Percentiles rank a stretch among this genome's conserved stretches.
Evolutionary conservation across 2,329 filamentous ascomycete species (phyloP).

Genomic region (Alternaria novae-zelandiae): DNA sequence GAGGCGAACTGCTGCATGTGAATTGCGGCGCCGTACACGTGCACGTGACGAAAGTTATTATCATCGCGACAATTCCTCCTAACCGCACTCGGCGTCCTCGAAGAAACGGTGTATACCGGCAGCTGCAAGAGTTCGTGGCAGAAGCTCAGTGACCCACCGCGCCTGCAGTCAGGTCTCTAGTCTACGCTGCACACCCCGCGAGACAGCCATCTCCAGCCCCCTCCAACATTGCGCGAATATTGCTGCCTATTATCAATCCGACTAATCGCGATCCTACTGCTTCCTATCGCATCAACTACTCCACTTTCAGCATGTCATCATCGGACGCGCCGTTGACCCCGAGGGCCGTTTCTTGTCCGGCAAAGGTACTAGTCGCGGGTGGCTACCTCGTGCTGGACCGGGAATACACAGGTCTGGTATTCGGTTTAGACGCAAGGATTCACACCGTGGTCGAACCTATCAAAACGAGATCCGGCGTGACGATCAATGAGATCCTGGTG

Average conservation of each 20-base stretch:
- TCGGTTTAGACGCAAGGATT: slow-evolving; percentile 69
- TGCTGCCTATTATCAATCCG: slow-evolving; percentile 18
- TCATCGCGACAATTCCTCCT: slow-evolving; percentile 2
- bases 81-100: background rate
- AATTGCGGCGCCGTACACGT: background rate
- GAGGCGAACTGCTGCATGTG: slow-evolving; percentile 7
- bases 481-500: slow-evolving; percentile 76
- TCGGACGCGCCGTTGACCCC: slow-evolving; percentile 24
- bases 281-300: slow-evolving; percentile 16
- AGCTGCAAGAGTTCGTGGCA: slow-evolving; percentile 13
- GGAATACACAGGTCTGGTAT: slow-evolving; percentile 76
- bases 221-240: slow-evolving; percentile 24
- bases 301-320: slow-evolving; percentile 16
- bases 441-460: slow-evolving; percentile 65
- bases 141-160: slow-evolving; percentile 19
- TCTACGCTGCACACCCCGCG: slow-evolving; percentile 21
- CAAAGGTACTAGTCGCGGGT: slow-evolving; percentile 93
- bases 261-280: slow-evolving; percentile 1
- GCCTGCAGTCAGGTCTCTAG: slow-evolving; percentile 2
- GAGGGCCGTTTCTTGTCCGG: slow-evolving; percentile 78
- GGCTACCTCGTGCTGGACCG: slow-evolving; percentile 95
- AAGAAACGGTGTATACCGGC: slow-evolving; percentile 1
- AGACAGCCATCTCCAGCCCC: slow-evolving; percentile 21
- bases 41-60: slow-evolving; percentile 17
- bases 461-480: slow-evolving; percentile 66